Evolutionary conservation across 164 flowering plant genomes (phyloP).

Genomic region (Protea cynaroides): DNA sequence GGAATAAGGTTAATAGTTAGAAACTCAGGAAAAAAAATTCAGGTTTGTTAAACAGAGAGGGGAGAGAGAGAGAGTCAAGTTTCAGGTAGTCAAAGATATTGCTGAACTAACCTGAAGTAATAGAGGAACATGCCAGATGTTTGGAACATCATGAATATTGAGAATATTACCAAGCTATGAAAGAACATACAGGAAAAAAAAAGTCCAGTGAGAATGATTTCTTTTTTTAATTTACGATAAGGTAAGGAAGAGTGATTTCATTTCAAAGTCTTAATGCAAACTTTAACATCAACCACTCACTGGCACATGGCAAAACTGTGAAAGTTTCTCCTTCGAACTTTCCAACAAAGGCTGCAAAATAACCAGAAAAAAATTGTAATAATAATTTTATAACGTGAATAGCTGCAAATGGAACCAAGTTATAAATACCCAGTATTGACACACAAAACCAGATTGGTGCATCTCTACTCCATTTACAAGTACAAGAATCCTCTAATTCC

Average conservation of each 20-base stretch:
- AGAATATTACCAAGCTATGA: slow-evolving; percentile 74
- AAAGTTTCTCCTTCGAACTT: slow-evolving; percentile 79
- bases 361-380: slow-evolving; percentile 2
- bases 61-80: too few relatives aligned
- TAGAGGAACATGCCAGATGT: slow-evolving; percentile 96
- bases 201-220: neutral
- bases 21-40: slow-evolving; percentile 7
- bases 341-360: slow-evolving; percentile 77
- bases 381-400: too few relatives aligned
- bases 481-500: too few relatives aligned
- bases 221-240: too few relatives aligned
- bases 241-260: neutral
- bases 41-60: neutral
- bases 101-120: slow-evolving; percentile 63
- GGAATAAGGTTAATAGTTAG: slow-evolving; percentile 22
- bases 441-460: neutral
- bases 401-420: neutral
- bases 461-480: too few relatives aligned
- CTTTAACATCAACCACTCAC: slow-evolving; percentile 35
- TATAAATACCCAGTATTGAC: neutral
- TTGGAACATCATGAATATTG: slow-evolving; percentile 91
- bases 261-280: slow-evolving; percentile 10
- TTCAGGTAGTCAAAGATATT: slow-evolving; percentile 1
- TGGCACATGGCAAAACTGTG: slow-evolving; percentile 96
- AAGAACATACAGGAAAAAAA: slow-evolving; percentile 1